Evolutionary conservation across 2,329 filamentous ascomycete species (phyloP), one percentile per base, ranked within the genome.

Genomic region (Hymenoscyphus fraxineus): DNA sequence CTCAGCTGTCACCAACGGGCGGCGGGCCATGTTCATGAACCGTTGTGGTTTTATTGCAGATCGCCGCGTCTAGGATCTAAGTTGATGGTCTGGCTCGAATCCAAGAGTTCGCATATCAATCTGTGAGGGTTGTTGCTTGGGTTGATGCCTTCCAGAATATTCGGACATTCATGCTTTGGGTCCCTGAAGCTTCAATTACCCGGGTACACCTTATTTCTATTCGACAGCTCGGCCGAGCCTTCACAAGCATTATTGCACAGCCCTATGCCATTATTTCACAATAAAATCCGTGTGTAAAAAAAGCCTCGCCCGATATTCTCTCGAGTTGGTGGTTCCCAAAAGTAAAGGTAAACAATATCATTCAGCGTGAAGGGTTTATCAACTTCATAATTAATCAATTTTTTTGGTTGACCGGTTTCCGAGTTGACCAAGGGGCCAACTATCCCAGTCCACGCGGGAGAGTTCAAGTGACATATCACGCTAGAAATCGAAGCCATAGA

Each of bases 81-180:
- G 35, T 16, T n/a, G 22, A 38, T 39, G 12, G 44, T 22, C 15
- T 12, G n/a, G 44, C 9, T 38, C 32, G n/a, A 22, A 39, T 39
- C 38, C 31, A 58, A 39, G 16, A 31, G 38, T 22, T 39, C 32
- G 9, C 32, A 22, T n/a, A 16, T 19, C 6, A 31, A 7, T 19
- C 15, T 16, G 6, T 47, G 58, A 64, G 56, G 58, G 58, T 51
- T 64, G 31, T 60, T 64, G 58, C 62, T 60, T 64, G 62, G 19
- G 10, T 7, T 4, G 44, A n/a, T 40, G 39, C 6, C 60, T 58
- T 62, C 60, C 16, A 56, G 54, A 58, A 62, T 13, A 44, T 58
- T 57, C 54, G 57, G 44, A 13, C 12, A n/a, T 27, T 51, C 44
- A 51, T 51, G 44, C 44, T 32, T 60, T 54, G 13, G 7, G 6